Evolutionary conservation across 164 flowering plant species (phyloP).

Genomic region (Amborella trichopoda): DNA sequence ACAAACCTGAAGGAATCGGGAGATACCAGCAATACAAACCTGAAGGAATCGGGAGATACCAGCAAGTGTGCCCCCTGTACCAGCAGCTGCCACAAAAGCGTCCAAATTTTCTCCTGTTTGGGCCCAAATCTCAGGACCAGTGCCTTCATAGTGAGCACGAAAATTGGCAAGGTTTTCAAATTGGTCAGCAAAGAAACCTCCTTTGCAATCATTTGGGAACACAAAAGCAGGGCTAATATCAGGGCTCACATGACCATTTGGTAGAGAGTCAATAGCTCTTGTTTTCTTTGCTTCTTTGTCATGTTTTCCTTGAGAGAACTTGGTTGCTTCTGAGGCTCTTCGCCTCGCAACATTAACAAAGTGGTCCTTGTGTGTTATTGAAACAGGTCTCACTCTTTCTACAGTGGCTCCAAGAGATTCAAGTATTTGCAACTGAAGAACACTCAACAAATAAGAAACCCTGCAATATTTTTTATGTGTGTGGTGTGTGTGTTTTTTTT

Average conservation of each 20-base stretch:
- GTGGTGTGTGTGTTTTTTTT: no score
- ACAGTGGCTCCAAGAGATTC: conserved; percentile 98
- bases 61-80: conserved; percentile 94
- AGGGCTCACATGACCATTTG: conserved; percentile 22
- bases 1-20: conserved; percentile 68
- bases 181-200: conserved; percentile 97
- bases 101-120: conserved; percentile 66
- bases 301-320: conserved; percentile 38
- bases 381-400: conserved; percentile 93
- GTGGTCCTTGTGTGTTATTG: conserved; percentile 88
- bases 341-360: conserved; percentile 84
- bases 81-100: conserved; percentile 92
- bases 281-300: conserved; percentile 8
- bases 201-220: conserved; percentile 34
- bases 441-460: no score
- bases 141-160: conserved; percentile 85
- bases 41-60: conserved; percentile 79
- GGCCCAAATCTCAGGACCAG: conserved; percentile 97
- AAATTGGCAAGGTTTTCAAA: conserved; percentile 94
- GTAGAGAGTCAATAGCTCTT: conserved; percentile 13
- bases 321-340: conserved; percentile 72
- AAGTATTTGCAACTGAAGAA: conserved; percentile 74
- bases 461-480: no score
- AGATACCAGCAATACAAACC: conserved; percentile 50
- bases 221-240: conserved; percentile 15